phyloP scores from a whole-genome alignment of 805 yeast genomes.

The Candida maltosa region DNA sequence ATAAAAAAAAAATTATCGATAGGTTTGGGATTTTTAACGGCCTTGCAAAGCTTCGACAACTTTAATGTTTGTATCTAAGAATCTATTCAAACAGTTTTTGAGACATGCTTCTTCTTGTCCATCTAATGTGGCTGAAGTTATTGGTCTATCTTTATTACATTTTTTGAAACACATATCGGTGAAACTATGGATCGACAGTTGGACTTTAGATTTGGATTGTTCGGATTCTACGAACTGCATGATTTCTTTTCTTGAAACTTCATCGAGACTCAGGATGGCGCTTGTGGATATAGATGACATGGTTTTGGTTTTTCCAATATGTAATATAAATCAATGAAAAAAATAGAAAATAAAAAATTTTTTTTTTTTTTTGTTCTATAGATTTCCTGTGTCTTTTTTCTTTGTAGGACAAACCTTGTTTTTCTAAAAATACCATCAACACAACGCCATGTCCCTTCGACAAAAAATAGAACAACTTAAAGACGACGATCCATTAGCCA shows the following conservation, averaged over 20 bases:
- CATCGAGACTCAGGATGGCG: constrained; percentile 50
- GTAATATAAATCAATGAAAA: too few relatives aligned
- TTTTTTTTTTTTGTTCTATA: too few relatives aligned
- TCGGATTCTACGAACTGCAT: constrained; percentile 76
- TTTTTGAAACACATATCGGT: constrained; percentile 89
- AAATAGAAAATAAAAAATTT: too few relatives aligned
- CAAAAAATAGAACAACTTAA: too few relatives aligned
- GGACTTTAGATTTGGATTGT: constrained; percentile 83
- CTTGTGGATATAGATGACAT: constrained; percentile 36
- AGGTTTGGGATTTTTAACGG: not conserved
- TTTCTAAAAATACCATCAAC: too few relatives aligned
- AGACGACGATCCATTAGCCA: too few relatives aligned
- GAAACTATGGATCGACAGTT: constrained; percentile 80
- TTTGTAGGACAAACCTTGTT: too few relatives aligned
- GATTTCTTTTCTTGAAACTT: constrained; percentile 68
- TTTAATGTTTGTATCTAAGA: constrained; percentile 81
- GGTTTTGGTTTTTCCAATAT: not conserved
- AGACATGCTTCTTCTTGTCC: constrained; percentile 68
- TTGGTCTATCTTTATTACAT: constrained; percentile 54
- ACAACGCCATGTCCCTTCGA: too few relatives aligned
- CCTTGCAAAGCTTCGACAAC: constrained; percentile 60
- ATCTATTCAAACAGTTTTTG: constrained; percentile 77
- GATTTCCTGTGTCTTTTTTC: too few relatives aligned
- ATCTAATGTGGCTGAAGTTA: constrained; percentile 48
- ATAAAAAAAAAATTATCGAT: not conserved